These are phyloP conservation scores for Arxiozyma heterogenica DNA, from an alignment of 1,139 yeast genomes.

Conservation along the genomic window DNA sequence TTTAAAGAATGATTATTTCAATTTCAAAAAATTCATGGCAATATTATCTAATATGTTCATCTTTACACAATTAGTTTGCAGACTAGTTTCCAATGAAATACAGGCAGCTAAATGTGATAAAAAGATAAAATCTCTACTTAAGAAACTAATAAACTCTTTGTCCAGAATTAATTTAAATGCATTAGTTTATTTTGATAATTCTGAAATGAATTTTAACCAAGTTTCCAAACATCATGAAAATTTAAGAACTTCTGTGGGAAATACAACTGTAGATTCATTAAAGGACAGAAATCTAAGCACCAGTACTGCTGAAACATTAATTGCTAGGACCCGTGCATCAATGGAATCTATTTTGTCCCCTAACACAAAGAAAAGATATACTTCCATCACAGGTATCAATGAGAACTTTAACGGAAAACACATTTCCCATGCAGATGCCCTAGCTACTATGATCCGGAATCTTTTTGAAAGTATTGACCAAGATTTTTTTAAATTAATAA, in stretches of 20 bases:
- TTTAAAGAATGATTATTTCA: conserved; percentile 39
- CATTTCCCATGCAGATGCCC: not conserved
- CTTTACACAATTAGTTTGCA: conserved; percentile 41
- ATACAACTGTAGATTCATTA: conserved; percentile 1
- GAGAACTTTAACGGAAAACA: not conserved
- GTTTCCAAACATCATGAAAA: not conserved
- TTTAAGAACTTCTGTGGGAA: not conserved
- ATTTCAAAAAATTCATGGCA: conserved; percentile 46
- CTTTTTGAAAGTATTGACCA: conserved; percentile 14
- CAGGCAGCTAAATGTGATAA: conserved; percentile 38
- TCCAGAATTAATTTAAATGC: conserved; percentile 57
- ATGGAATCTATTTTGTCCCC: conserved; percentile 2
- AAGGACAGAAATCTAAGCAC: conserved; percentile 20
- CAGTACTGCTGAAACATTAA: conserved; percentile 26
- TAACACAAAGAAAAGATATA: not conserved
- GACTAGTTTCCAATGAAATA: conserved; percentile 46
- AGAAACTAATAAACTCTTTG: conserved; percentile 43
- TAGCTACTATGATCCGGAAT: not conserved
- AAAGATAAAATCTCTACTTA: conserved; percentile 41
- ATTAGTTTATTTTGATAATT: conserved; percentile 39
- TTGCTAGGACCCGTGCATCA: conserved; percentile 3
- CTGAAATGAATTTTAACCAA: not conserved
- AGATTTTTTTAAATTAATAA: conserved; percentile 14
- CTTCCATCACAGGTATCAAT: conserved; percentile 4
- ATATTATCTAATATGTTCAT: conserved; percentile 42